phyloP scores from a whole-genome alignment of 2,329 filamentous ascomycete genomes.

The Alternaria alternata region DNA sequence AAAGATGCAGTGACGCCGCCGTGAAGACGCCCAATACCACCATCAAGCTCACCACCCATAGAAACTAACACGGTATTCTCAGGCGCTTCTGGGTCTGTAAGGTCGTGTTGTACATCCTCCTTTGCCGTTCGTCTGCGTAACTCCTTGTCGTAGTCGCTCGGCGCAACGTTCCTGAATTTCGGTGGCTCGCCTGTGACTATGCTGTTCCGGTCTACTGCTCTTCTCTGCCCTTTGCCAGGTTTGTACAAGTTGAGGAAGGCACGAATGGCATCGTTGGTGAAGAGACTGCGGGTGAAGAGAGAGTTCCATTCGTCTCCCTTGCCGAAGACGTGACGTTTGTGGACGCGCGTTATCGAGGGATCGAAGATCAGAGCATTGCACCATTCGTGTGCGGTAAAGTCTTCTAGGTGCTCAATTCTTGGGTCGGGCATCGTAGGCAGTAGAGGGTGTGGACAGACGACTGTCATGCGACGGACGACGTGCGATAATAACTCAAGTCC shows the following conservation, averaged over 20 bases:
- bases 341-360: constrained; percentile 24
- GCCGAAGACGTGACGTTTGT: constrained; percentile 18
- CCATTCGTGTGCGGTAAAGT: constrained; percentile 37
- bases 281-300: constrained; percentile 34
- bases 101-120: constrained; percentile 21
- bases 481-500: neutral
- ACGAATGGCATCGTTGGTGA: constrained; percentile 33
- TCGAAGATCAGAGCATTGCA: constrained; percentile 33
- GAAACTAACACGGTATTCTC: constrained; percentile 33
- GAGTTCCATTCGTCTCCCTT: constrained; percentile 14
- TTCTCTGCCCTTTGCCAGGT: constrained; percentile 16
- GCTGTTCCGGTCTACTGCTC: constrained; percentile 15
- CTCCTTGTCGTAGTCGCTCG: neutral
- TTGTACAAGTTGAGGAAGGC: constrained; percentile 35
- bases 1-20: constrained; percentile 37
- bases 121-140: constrained; percentile 13
- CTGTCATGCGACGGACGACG: neutral
- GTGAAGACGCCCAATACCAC: constrained; percentile 30
- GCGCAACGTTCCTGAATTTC: neutral
- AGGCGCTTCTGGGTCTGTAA: constrained; percentile 22
- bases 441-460: neutral
- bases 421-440: neutral
- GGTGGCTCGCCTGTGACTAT: neutral
- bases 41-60: constrained; percentile 31
- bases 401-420: constrained; percentile 32